A percentile compares a stretch with the other conserved stretches of the same genome.
phyloP scores from a whole-genome alignment of 257 asterid genomes.

The Ajuga chamaepitys region DNA sequence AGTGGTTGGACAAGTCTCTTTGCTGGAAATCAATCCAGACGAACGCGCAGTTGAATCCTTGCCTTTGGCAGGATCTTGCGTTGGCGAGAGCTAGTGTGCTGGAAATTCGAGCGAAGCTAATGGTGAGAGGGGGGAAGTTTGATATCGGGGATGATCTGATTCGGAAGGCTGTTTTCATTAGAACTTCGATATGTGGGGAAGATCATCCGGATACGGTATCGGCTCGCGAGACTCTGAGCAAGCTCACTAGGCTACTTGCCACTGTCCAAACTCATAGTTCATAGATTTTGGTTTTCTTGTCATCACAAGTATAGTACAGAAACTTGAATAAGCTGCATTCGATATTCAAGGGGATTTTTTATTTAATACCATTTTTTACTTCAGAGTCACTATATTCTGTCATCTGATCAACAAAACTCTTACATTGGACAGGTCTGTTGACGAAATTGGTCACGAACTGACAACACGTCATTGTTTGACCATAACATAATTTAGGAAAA shows the following conservation, averaged over 20 bases:
- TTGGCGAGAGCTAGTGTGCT: constrained; percentile 76
- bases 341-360: constrained; percentile 2
- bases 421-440: too few relatives aligned
- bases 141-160: constrained; percentile 82
- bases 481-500: too few relatives aligned
- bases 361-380: constrained; percentile 1
- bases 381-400: too few relatives aligned
- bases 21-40: constrained; percentile 88
- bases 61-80: constrained; percentile 93
- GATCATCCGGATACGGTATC: constrained; percentile 86
- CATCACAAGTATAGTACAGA: constrained; percentile 21
- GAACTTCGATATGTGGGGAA: constrained; percentile 85
- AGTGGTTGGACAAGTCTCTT: constrained; percentile 77
- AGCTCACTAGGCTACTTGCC: constrained; percentile 75
- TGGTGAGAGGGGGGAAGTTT: constrained; percentile 86
- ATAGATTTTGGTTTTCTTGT: constrained; percentile 25
- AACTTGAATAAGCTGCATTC: constrained; percentile 22
- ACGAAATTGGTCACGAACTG: too few relatives aligned
- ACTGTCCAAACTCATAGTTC: constrained; percentile 58
- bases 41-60: constrained; percentile 81
- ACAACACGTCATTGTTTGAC: too few relatives aligned
- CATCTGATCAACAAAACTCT: too few relatives aligned
- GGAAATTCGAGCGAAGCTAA: constrained; percentile 79
- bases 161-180: constrained; percentile 71
- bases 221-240: constrained; percentile 80